A percentile compares a stretch with the other conserved stretches of the same genome.
phyloP scores from a whole-genome alignment of 2,329 filamentous ascomycete genomes.

The Botrytis aclada region DNA sequence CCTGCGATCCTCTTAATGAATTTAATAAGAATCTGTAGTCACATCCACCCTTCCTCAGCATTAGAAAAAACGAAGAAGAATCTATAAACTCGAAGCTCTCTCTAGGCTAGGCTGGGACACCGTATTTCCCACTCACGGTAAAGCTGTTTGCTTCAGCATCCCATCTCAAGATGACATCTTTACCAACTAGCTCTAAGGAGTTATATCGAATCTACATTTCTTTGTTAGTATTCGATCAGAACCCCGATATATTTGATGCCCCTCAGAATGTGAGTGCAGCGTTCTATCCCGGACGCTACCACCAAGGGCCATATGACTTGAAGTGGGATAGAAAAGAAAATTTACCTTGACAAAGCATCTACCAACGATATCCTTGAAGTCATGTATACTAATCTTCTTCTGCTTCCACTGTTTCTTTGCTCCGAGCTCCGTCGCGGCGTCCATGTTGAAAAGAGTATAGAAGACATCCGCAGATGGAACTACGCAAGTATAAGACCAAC shows the following conservation, averaged over 20 bases:
- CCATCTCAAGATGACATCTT: neutral
- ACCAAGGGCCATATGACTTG: neutral
- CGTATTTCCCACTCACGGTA: neutral
- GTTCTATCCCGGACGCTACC: neutral
- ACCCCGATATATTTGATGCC: neutral
- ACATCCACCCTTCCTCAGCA: neutral
- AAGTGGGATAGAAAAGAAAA: neutral
- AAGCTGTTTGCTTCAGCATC: neutral
- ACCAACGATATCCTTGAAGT: neutral
- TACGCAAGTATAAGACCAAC: neutral
- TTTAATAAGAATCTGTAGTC: neutral
- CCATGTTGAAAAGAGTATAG: neutral
- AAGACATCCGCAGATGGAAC: neutral
- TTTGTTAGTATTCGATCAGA: neutral
- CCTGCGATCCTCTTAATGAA: neutral
- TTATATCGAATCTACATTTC: neutral
- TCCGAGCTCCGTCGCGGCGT: neutral
- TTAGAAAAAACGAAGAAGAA: neutral
- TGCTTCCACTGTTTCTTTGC: neutral
- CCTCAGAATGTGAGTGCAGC: too few relatives aligned
- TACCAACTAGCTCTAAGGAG: neutral
- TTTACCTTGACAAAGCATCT: neutral
- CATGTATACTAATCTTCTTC: neutral
- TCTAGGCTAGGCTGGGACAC: neutral
- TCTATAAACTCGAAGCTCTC: neutral